A percentile compares a stretch with the other conserved stretches of the same genome.
Evolutionary conservation across 768 basidiomycete species (phyloP).

Genomic region (Collybiopsis luxurians): DNA sequence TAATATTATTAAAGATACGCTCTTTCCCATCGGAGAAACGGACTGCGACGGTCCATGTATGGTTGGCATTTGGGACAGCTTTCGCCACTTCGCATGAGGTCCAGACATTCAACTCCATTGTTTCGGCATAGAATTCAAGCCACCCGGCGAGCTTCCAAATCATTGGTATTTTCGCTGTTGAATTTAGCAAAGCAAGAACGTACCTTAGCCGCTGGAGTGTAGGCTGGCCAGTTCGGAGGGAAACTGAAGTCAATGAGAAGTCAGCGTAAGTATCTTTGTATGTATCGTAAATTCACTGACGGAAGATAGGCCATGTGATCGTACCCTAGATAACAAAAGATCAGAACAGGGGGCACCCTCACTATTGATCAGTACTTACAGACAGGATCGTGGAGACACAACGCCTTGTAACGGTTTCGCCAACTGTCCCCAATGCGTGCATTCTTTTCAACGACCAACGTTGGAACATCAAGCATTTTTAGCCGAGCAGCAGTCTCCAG

Average conservation of each 20-base stretch:
- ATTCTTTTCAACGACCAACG: slow-evolving; percentile 63
- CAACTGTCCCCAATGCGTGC: slow-evolving; percentile 60
- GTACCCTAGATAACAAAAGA: slow-evolving; percentile 31
- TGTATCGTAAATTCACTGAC: slow-evolving; percentile 27
- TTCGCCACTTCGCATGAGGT: slow-evolving; percentile 31
- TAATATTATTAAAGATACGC: slow-evolving; percentile 36
- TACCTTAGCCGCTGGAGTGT: slow-evolving; percentile 52
- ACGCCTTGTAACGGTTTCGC: slow-evolving; percentile 63
- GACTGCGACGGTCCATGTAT: slow-evolving; percentile 42
- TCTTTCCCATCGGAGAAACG: slow-evolving; percentile 24
- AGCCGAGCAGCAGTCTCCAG: slow-evolving; percentile 64
- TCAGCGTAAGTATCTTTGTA: neutral
- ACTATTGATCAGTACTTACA: slow-evolving; percentile 40
- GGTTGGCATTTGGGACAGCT: slow-evolving; percentile 30
- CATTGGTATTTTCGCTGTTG: neutral
- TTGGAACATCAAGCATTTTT: slow-evolving; percentile 44
- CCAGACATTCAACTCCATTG: slow-evolving; percentile 53
- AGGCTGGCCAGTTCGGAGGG: slow-evolving; percentile 59
- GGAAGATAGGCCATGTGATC: slow-evolving; percentile 62
- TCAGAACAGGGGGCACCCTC: neutral
- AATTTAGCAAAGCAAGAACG: neutral
- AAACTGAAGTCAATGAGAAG: slow-evolving; percentile 34
- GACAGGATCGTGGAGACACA: slow-evolving; percentile 66
- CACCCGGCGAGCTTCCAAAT: slow-evolving; percentile 53
- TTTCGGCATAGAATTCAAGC: slow-evolving; percentile 60